Conservation (phyloP, 345 rosid genomes). For the Heritiera fomes region DNA sequence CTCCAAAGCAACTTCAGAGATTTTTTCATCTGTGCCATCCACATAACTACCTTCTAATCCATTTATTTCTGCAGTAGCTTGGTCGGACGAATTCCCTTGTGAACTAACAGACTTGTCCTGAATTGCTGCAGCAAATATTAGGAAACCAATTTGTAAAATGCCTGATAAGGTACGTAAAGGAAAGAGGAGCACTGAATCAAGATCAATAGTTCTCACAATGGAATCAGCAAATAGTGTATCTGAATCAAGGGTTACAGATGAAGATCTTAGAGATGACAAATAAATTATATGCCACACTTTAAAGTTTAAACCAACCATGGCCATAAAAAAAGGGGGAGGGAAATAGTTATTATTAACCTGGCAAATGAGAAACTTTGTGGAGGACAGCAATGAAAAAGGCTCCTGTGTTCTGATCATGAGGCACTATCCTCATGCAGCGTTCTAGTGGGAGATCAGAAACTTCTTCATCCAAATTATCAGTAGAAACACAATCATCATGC, state of each 20-base stretch:
- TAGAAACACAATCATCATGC: slow-evolving; percentile 28
- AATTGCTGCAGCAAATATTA: slow-evolving; percentile 40
- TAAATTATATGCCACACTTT: not conserved
- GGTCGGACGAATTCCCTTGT: slow-evolving; percentile 16
- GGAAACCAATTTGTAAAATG: slow-evolving; percentile 15
- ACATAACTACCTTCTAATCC: slow-evolving; percentile 30
- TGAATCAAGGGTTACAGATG: not conserved
- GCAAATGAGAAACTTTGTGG: slow-evolving; percentile 67
- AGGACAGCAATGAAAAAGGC: slow-evolving; percentile 91
- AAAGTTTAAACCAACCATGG: not conserved
- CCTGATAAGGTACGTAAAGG: not conserved
- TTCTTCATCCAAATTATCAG: slow-evolving; percentile 51
- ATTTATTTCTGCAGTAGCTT: slow-evolving; percentile 31
- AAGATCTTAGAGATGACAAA: not conserved
- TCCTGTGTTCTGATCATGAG: slow-evolving; percentile 96
- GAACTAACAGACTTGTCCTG: slow-evolving; percentile 37
- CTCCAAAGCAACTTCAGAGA: slow-evolving; percentile 39
- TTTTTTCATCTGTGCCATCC: slow-evolving; percentile 36
- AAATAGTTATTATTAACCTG: slow-evolving; percentile 45
- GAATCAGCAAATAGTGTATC: slow-evolving; percentile 1
- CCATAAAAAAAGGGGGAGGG: not conserved
- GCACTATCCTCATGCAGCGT: slow-evolving; percentile 84
- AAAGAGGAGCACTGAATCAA: not conserved
- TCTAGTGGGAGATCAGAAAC: slow-evolving; percentile 76
- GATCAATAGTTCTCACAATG: not conserved